Conservation (phyloP, 164 flowering plant genomes). For the Tetrastigma voinierianum region DNA sequence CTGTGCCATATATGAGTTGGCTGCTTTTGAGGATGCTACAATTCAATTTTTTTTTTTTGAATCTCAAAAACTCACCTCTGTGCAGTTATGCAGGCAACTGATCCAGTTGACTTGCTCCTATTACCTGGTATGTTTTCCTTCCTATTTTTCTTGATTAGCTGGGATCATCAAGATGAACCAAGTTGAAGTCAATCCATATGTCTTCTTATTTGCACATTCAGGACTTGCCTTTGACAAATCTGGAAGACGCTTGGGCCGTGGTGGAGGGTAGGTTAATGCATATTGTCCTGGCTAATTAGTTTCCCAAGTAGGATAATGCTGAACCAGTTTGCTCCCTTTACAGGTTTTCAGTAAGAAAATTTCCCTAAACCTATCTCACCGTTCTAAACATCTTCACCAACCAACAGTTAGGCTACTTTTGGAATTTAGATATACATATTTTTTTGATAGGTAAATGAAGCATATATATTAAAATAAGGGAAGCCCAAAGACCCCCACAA, state of each 20-base stretch:
- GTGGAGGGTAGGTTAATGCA: conserved; percentile 69
- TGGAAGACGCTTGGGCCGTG: conserved; percentile 98
- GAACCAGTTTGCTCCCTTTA: too few relatives aligned
- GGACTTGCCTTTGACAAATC: conserved; percentile 93
- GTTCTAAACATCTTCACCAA: too few relatives aligned
- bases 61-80: conserved; percentile 19
- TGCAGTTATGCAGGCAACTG: conserved; percentile 83
- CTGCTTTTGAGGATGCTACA: not conserved
- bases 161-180: not conserved
- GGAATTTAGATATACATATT: too few relatives aligned
- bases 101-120: conserved; percentile 88
- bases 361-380: too few relatives aligned
- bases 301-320: not conserved
- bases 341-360: too few relatives aligned
- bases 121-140: conserved; percentile 66
- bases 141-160: conserved; percentile 5
- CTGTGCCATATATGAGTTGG: not conserved
- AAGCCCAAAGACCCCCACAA: too few relatives aligned
- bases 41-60: not conserved
- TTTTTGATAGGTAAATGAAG: too few relatives aligned
- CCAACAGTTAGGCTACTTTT: too few relatives aligned
- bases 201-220: conserved; percentile 20
- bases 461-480: too few relatives aligned
- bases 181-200: not conserved
- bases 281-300: not conserved